A percentile compares a stretch with the other conserved stretches of the same genome.
These are phyloP conservation scores for Phytophthora pinifolia DNA, from an alignment of 352 stramenopile genomes.

Conservation along the genomic window DNA sequence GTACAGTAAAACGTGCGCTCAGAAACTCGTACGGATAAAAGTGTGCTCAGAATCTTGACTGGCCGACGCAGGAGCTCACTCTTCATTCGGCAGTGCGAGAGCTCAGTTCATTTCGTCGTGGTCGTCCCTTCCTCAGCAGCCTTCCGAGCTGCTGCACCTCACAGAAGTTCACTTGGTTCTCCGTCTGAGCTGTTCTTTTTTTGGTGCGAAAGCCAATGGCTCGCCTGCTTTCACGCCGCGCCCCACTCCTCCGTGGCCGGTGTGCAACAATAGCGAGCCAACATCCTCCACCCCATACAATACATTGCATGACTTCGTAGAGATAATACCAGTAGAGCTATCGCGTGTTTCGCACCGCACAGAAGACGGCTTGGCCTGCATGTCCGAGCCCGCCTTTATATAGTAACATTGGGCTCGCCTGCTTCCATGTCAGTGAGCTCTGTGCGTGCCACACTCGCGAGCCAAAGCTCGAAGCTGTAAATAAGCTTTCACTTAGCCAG, in stretches of 20 bases:
- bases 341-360: slow-evolving; percentile 24
- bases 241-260: slow-evolving; percentile 43
- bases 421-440: slow-evolving; percentile 44
- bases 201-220: slow-evolving; percentile 45
- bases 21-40: too few species aligned
- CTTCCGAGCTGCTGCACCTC: slow-evolving; percentile 31
- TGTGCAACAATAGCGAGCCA: slow-evolving; percentile 66
- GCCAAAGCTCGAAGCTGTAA: too few species aligned
- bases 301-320: neutral
- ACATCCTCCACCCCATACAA: slow-evolving; percentile 27
- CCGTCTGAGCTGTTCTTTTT: slow-evolving; percentile 43
- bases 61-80: slow-evolving; percentile 13
- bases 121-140: neutral
- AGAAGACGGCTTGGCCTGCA: slow-evolving; percentile 28
- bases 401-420: slow-evolving; percentile 29
- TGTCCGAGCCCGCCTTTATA: slow-evolving; percentile 22
- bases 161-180: slow-evolving; percentile 54
- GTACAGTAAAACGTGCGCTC: neutral
- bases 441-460: slow-evolving; percentile 45
- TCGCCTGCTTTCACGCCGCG: slow-evolving; percentile 65
- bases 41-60: neutral
- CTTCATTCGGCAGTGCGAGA: neutral
- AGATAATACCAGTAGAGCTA: slow-evolving; percentile 1
- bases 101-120: neutral
- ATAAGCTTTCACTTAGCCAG: too few species aligned